Conservation (phyloP, 2,329 filamentous ascomycete genomes). For the Fusarium pilosicola region DNA sequence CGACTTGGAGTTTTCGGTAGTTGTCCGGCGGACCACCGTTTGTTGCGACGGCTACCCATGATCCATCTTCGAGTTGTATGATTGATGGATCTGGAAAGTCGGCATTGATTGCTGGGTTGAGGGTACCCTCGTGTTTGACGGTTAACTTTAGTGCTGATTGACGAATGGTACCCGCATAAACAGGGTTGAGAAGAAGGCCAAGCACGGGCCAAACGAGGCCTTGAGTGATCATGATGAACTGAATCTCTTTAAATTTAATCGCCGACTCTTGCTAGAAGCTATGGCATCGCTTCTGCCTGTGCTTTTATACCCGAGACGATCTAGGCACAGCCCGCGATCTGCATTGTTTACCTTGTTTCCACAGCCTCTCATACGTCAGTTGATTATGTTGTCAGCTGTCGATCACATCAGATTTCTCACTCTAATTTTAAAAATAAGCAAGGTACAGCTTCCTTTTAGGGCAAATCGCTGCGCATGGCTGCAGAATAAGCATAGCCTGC, state of each 20-base stretch:
- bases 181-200: neutral
- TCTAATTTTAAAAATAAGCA: neutral
- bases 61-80: slow-evolving; percentile 2
- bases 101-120: neutral
- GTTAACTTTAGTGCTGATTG: slow-evolving; percentile 2
- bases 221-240: neutral
- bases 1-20: slow-evolving; percentile 5
- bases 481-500: neutral
- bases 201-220: neutral
- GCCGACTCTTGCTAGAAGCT: rapidly evolving
- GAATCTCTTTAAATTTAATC: neutral
- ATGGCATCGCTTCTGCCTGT: rapidly evolving
- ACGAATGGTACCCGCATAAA: neutral
- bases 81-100: slow-evolving; percentile 23
- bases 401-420: neutral
- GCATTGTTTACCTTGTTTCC: neutral
- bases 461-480: neutral
- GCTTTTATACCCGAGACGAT: neutral
- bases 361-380: neutral
- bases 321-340: neutral
- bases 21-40: neutral
- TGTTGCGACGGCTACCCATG: slow-evolving; percentile 20
- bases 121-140: neutral
- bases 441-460: neutral
- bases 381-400: neutral